Conservation (phyloP, 2,329 filamentous ascomycete genomes). For the Aspergillus sojae region DNA sequence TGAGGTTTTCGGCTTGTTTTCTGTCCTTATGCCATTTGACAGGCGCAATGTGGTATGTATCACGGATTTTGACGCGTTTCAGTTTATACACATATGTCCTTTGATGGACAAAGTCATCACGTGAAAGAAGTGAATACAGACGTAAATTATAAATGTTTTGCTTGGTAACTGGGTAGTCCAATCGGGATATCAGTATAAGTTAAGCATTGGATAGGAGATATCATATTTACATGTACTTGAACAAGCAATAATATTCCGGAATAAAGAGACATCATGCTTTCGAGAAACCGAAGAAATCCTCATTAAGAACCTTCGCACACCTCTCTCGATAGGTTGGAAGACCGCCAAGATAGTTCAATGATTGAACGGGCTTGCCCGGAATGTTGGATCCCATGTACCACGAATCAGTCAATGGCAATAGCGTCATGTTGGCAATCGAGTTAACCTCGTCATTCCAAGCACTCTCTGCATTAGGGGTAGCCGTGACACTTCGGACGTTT, state of each 20-base stretch:
- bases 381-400: neutral
- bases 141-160: too few species aligned
- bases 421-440: neutral
- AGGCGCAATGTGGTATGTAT: neutral
- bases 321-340: neutral
- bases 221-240: too few species aligned
- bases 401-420: neutral
- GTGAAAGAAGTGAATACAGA: too few species aligned
- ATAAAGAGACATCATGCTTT: neutral
- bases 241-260: too few species aligned
- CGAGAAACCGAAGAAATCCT: neutral
- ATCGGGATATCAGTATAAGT: too few species aligned
- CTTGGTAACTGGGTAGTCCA: too few species aligned
- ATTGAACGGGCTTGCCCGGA: neutral
- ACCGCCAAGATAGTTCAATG: neutral
- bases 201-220: too few species aligned
- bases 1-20: neutral
- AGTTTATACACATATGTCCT: too few species aligned
- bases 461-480: neutral
- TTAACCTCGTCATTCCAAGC: neutral
- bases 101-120: too few species aligned
- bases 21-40: neutral
- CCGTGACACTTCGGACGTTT: neutral
- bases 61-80: too few species aligned
- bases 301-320: neutral